Base-by-base conservation (phyloP, 2,329 filamentous ascomycete species). In the Neofusicoccum umdonicola region DNA sequence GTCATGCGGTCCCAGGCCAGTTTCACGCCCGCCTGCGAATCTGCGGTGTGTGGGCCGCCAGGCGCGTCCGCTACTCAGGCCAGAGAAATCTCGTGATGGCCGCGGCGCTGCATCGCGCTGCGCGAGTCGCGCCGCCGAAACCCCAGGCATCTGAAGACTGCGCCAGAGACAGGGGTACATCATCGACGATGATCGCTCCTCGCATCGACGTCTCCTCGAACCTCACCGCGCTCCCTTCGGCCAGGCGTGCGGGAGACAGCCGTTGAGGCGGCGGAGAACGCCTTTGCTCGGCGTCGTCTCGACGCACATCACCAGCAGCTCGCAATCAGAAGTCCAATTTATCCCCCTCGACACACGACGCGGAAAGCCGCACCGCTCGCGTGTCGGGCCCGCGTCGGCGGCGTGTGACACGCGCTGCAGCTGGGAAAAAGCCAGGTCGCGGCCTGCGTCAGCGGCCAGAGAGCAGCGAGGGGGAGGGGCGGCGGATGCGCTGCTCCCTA, bases 261-360 rank as follows among this genome's bases (percentile, higher is more conserved):
- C 52, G 52, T n/a, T 31, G 27, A 1, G 4, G 3, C 9, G 12
- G n/a, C 37, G 37, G 37, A 56, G 51, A 39, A 56, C 17, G 35
- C 51, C 51, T 56, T 41, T 7, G 19, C 39, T n/a, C 54, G 19
- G 39, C 54, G 39, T 35, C 39, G 19, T n/a, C 4, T 58, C 54
- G 54, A n/a, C 17, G 56, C 56, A 60, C 22, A 60, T 60, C 56
- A 37, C 31, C 44, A 60, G 56, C 56, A 47, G 27, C 56, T 60
- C 56, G 27, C 42, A 60, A 58, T 58, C 11, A 51, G 47, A 31
- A 51, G 27, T 11, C 17, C 45, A 48, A 50, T 45, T 45, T 44
- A 58, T 15, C 19, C 22, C 39, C 39, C 31, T 37, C 48, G 12
- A 6, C 27, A 19, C 17, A 56, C 35, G 51, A 57, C 17, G 42